Percentiles rank a stretch among this genome's conserved stretches.
These are phyloP conservation scores for Leccinum cinnamomeum DNA, from an alignment of 1,284 basidiomycete species.

Conservation along the genomic window DNA sequence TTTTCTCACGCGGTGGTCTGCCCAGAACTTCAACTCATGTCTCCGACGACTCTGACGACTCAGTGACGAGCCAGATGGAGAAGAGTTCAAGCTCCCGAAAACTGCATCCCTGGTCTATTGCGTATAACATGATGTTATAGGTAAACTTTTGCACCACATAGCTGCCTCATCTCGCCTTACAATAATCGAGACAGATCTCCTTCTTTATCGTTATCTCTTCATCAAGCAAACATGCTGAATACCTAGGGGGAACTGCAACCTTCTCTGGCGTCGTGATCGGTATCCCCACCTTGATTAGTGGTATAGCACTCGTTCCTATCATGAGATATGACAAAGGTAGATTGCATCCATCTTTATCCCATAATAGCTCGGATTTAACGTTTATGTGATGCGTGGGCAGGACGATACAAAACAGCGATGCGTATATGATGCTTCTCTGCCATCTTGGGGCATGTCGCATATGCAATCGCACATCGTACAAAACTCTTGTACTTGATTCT, in stretches of 20 bases:
- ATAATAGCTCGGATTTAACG: neutral
- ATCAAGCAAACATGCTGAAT: constrained; percentile 58
- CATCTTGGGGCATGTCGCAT: constrained; percentile 44
- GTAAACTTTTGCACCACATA: constrained; percentile 28
- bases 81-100: constrained; percentile 51
- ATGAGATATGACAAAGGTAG: constrained; percentile 56
- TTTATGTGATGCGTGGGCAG: constrained; percentile 34
- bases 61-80: constrained; percentile 9
- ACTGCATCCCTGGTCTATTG: constrained; percentile 40
- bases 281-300: constrained; percentile 46
- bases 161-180: neutral
- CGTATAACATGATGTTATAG: constrained; percentile 46
- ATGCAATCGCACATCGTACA: constrained; percentile 46
- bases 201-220: constrained; percentile 73
- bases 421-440: constrained; percentile 44
- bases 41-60: neutral
- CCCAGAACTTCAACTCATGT: neutral
- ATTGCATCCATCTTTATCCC: constrained; percentile 1
- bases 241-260: constrained; percentile 61
- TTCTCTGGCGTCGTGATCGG: constrained; percentile 72
- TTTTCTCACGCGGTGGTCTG: neutral
- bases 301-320: constrained; percentile 55
- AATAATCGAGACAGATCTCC: constrained; percentile 43
- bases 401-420: constrained; percentile 50
- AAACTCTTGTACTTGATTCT: constrained; percentile 52